Base-by-base conservation (phyloP, 306 rosid genomes). In the Abrus precatorius region DNA sequence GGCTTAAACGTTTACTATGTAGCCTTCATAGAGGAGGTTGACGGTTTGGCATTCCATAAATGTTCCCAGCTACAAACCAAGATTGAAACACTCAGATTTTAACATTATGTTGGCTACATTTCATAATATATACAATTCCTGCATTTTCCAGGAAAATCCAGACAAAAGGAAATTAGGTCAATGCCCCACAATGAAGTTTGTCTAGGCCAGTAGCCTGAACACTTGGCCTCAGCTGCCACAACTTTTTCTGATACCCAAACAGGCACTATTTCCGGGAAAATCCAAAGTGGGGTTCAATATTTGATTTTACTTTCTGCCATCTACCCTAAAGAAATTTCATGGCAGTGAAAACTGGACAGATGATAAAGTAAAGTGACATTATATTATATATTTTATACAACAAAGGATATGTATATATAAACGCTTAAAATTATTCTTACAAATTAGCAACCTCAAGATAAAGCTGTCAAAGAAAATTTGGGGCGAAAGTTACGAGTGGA, bases 221-320 rank as follows among this genome's bases (percentile, higher is more conserved):
- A 63, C 69, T 63, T 38, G 47, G 38, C 76, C 67, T 62, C 30
- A 7, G 3, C 47, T 61, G 64, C 56, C 38, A 0, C 54, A 41
- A 55, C 78, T 70, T 56, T 66, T 69, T 33, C 85, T 77, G 80
- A 64, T 80, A 65, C 81, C 38, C 87, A 80, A 76, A 77, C 78
- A 74, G 71, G 11, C 76, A 72, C 89, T 41, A 65, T 69, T 70
- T 72, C 72, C 43, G 75, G 87, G 80, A 90, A 87, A 79, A 48
- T 84, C 77, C 81, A 89, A 83, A 30, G 38, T 13, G 56, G 47
- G 14, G 14, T 9, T 45, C 61, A 27, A 52, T 66, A 41, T 43
- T 41, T 7, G 50, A 38, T 64, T 36, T 61, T 34, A 54, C 12
- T 9, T 9, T 11, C 40, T 60, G 28, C 60, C 71, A 38, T 43